Percentiles rank a stretch among this genome's conserved stretches.
These are phyloP conservation scores for Kalanchoe fedtschenkoi DNA, from an alignment of 164 flowering plant genomes.

Conservation along the genomic window DNA sequence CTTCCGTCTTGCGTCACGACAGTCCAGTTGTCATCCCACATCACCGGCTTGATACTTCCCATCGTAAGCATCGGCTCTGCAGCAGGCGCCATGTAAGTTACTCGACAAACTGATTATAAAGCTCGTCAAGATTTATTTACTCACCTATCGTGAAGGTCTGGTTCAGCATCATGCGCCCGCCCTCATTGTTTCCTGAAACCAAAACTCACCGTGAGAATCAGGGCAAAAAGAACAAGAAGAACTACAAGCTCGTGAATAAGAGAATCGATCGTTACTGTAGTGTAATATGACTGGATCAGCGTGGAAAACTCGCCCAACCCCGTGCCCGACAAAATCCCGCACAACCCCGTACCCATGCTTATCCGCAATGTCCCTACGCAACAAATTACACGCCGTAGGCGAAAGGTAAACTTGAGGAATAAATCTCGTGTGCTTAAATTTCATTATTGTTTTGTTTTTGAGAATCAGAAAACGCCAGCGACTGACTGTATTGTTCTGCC, in stretches of 20 bases:
- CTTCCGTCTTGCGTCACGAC: constrained; percentile 90
- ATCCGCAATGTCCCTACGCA: constrained; percentile 84
- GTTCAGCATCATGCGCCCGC: constrained; percentile 67
- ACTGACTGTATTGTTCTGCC: constrained; percentile 91
- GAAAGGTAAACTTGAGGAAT: constrained; percentile 3
- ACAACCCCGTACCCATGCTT: constrained; percentile 78
- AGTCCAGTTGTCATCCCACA: constrained; percentile 96
- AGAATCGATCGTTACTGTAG: constrained; percentile 35
- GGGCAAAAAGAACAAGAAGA: background rate
- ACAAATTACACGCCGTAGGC: background rate
- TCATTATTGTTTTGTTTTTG: too few relatives aligned
- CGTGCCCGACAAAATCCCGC: constrained; percentile 92
- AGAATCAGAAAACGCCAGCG: background rate
- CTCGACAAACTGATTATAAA: background rate
- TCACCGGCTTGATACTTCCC: constrained; percentile 67
- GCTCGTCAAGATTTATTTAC: background rate
- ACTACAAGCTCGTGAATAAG: constrained; percentile 5
- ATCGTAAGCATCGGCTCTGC: constrained; percentile 95
- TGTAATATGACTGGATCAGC: constrained; percentile 85
- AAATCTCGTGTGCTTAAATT: too few relatives aligned
- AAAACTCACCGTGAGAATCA: background rate
- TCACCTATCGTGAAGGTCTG: constrained; percentile 93
- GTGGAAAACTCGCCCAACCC: constrained; percentile 89
- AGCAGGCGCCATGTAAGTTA: background rate
- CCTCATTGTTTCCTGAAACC: constrained; percentile 61